Base-by-base conservation (phyloP, 2,329 filamentous ascomycete genomes). In the Ambrosiella cleistominuta region DNA sequence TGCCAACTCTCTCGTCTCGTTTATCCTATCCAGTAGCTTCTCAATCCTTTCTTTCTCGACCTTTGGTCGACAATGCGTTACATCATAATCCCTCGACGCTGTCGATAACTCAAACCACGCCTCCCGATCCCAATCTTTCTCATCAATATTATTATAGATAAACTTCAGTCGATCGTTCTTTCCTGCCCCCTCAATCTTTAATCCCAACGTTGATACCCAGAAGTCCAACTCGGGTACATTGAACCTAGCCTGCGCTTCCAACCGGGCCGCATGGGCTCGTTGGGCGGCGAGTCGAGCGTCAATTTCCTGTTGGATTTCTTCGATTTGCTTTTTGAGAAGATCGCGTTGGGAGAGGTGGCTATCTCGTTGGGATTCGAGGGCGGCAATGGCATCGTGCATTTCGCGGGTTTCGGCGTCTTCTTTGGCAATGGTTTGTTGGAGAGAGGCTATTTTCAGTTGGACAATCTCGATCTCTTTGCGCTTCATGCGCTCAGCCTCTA, bases 161-260 rank as follows among this genome's bases (percentile, higher is more conserved):
- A 98, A 95, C 70, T 91, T 91, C 64, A 98, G 75, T 35, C 86
- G 79, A 70, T 96, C 90, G 62, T 87, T 83, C 66, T 81, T 79
- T 1, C 88, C 90, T 0, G 87, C 86, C 1, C 91, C 91, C 67
- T 97, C 91, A 66, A 98, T 94, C 61, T 85, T 77, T 67, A 97
- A 70, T 60, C 91, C 90, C 61, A 98, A 74, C 67, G 91, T 93
- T 57, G 85, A 85, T 68, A 95, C 86, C 93, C 93, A 98, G 68
- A 97, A 97, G 64, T 90, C 86, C 51, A 98, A 77, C 72, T 98
- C 93, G 0, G 93, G 93, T 49, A 87, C 80, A 70, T 98, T 97
- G 70, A 91, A 86, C 39, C 88, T 81, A 57, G 86, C 81, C 71
- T 97, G 91, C 1, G 84, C 79, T 65, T 94, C 88, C 42, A 95